These are phyloP conservation scores for Clavispora santaluciae DNA, from an alignment of 805 yeast species.

Conservation along the genomic window DNA sequence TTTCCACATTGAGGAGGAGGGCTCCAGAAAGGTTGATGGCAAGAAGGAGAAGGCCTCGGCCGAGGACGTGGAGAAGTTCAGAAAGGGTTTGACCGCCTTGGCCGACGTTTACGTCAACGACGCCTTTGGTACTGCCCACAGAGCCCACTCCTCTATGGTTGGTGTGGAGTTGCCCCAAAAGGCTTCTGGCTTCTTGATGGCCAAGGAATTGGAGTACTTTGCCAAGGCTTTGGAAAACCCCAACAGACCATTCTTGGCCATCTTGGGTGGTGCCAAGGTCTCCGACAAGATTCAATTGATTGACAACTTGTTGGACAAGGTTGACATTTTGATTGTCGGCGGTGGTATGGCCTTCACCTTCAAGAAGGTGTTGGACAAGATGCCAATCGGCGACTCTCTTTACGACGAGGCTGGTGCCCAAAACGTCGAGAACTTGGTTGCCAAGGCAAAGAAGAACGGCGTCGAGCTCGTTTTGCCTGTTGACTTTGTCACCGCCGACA, in stretches of 20 bases:
- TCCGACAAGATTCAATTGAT: constrained; percentile 98
- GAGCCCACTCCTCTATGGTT: constrained; percentile 99
- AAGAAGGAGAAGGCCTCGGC: constrained; percentile 89
- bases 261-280: constrained; percentile 99
- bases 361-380: constrained; percentile 84
- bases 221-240: constrained; percentile 99
- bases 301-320: constrained; percentile 95
- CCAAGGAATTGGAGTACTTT: constrained; percentile 94
- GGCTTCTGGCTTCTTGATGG: constrained; percentile 98
- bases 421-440: constrained; percentile 86
- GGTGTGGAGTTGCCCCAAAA: constrained; percentile 93
- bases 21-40: constrained; percentile 83
- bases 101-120: constrained; percentile 98
- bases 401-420: constrained; percentile 93
- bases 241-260: constrained; percentile 95
- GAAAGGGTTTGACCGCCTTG: constrained; percentile 81
- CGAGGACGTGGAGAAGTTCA: constrained; percentile 80
- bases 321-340: constrained; percentile 89
- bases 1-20: constrained; percentile 97
- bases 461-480: constrained; percentile 93
- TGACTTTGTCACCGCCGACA: constrained; percentile 94
- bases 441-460: constrained; percentile 92
- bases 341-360: constrained; percentile 99
- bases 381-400: constrained; percentile 87
- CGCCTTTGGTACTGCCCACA: constrained; percentile 94